Conservation (phyloP, 164 flowering plant genomes). For the Vitis rupestris region DNA sequence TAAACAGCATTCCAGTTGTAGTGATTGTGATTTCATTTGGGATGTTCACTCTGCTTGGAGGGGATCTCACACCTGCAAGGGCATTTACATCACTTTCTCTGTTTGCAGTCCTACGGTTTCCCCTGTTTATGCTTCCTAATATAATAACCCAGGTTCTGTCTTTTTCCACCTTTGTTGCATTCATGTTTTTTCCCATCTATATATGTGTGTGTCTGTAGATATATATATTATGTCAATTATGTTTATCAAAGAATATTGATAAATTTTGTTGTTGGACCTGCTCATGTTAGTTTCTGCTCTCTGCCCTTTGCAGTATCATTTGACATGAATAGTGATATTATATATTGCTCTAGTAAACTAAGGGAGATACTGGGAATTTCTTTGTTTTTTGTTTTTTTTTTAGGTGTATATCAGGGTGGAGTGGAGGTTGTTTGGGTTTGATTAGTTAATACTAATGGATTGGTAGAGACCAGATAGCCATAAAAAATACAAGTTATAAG, state of each 20-base stretch:
- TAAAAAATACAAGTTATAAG: not conserved
- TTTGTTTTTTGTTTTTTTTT: too few species aligned
- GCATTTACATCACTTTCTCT: conserved; percentile 95
- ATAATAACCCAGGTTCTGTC: conserved; percentile 83
- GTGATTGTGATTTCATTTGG: conserved; percentile 98
- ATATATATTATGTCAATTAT: not conserved
- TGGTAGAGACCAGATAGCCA: not conserved
- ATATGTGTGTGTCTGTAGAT: not conserved
- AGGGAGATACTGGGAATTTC: too few species aligned
- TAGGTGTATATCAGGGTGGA: too few species aligned
- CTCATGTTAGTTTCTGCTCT: not conserved
- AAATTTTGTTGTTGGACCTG: not conserved
- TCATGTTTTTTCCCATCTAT: not conserved
- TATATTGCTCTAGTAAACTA: too few species aligned
- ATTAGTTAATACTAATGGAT: not conserved
- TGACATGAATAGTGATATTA: too few species aligned
- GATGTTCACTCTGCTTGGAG: conserved; percentile 91
- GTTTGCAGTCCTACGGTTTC: conserved; percentile 90
- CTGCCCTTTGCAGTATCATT: too few species aligned
- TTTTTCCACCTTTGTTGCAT: conserved; percentile 5
- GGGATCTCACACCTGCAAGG: conserved; percentile 94
- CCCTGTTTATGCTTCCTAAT: conserved; percentile 94
- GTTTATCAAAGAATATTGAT: not conserved
- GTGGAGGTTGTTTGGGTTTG: too few species aligned
- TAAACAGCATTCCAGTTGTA: conserved; percentile 89